Evolutionary conservation across 306 rosid genomes (phyloP), one percentile per base, ranked within the genome.

Genomic region (Hippophae rhamnoides): DNA sequence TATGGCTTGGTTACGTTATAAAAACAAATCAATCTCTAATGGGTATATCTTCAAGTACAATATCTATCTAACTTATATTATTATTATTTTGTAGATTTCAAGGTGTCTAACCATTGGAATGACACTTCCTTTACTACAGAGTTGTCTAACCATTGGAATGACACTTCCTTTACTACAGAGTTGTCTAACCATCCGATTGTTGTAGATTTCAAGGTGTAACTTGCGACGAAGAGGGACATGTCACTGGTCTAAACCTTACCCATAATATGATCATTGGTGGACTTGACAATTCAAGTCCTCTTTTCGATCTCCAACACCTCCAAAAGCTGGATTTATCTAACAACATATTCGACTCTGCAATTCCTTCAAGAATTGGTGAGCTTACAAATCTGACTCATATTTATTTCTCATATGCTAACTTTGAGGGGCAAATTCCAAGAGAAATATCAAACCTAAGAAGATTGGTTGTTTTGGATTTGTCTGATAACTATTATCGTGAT

Each of bases 171-270:
- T 27, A 27, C 2, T 27, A 27, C 0, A 27, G 38, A 27, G 3
- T 2, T 27, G 38, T 27, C 38, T 27, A 27, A 27, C 38, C 38
- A 27, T 27, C 38, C 10, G 31, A 58, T 47, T 58, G 52, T 10
- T 58, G 52, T 58, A 13, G 38, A 41, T 58, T 48, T 48, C 2
- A 6, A 6, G 62, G 62, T 43, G 62, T 58, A 43, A 9, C 52
- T 58, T 58, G 62, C 38, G 38, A 27, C 51, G 23, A 27, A 2
- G 44, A 18, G 10, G 62, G 50, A 5, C 10, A 7, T 43, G 62
- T 58, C 25, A 18, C 23, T 10, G 38, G 31, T 41, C 50, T 58
- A 8, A 47, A 58, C 13, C 9, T 58, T 38, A 42, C 40, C 41
- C 12, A 13, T 7, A 40, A 43, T 7, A 13, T 1, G 10, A 58